A percentile compares a stretch with the other conserved stretches of the same genome.
Evolutionary conservation across 2,329 filamentous ascomycete species (phyloP).

Genomic region (Blastomyces parvus): DNA sequence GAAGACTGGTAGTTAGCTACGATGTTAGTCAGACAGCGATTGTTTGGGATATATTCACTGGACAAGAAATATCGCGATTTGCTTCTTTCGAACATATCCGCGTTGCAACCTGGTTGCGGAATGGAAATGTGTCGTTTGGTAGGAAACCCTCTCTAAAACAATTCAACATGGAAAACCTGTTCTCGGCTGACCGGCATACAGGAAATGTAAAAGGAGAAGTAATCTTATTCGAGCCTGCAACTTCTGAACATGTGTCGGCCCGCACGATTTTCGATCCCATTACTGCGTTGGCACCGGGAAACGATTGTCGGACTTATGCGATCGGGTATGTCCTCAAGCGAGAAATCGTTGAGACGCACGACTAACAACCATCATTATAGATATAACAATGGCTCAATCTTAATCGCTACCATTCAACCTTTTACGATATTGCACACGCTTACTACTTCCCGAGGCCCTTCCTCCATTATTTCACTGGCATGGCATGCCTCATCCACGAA

Average conservation of each 20-base stretch:
- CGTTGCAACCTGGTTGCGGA: slow-evolving; percentile 88
- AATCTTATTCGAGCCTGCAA: slow-evolving; percentile 86
- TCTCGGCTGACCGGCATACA: slow-evolving; percentile 34
- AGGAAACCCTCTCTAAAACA: slow-evolving; percentile 22
- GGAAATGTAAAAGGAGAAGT: slow-evolving; percentile 89
- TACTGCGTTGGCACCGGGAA: slow-evolving; percentile 79
- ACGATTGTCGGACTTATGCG: slow-evolving; percentile 88
- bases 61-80: slow-evolving; percentile 84
- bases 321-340: slow-evolving; percentile 39
- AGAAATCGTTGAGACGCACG: not conserved
- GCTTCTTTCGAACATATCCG: slow-evolving; percentile 79
- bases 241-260: slow-evolving; percentile 83
- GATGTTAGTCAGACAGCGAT: slow-evolving; percentile 86
- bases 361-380: slow-evolving; percentile 38
- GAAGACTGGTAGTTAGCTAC: slow-evolving; percentile 83
- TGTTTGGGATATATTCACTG: slow-evolving; percentile 91
- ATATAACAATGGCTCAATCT: slow-evolving; percentile 87
- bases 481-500: slow-evolving; percentile 97
- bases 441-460: slow-evolving; percentile 72
- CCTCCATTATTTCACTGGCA: slow-evolving; percentile 72
- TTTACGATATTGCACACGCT: slow-evolving; percentile 93
- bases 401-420: slow-evolving; percentile 81
- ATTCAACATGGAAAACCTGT: slow-evolving; percentile 11
- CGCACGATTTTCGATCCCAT: slow-evolving; percentile 92
- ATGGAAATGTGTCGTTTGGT: slow-evolving; percentile 94